phyloP scores from a whole-genome alignment of 768 basidiomycete genomes.

The Suillus variegatus region DNA sequence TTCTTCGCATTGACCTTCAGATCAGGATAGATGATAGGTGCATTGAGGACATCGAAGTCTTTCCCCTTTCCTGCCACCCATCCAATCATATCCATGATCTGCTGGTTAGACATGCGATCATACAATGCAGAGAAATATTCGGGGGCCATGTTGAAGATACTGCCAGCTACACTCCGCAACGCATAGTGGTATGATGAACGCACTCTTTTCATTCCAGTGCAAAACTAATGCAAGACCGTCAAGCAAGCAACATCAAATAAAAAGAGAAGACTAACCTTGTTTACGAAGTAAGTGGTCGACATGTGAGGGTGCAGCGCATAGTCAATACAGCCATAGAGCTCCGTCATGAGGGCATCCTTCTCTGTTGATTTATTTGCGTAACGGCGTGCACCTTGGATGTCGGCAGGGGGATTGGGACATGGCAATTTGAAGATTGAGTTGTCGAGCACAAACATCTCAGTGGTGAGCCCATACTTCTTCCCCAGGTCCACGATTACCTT shows the following conservation, averaged over 20 bases:
- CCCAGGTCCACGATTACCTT: not conserved
- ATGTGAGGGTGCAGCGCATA: not conserved
- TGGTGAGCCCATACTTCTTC: not conserved
- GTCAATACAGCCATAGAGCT: not conserved
- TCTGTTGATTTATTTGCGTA: not conserved
- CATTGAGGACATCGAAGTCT: not conserved
- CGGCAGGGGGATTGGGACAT: not conserved
- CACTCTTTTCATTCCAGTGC: not conserved
- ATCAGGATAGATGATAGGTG: constrained; percentile 7
- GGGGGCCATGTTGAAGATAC: not conserved
- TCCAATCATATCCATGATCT: not conserved
- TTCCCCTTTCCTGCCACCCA: constrained; percentile 1
- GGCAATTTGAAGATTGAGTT: not conserved
- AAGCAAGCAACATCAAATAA: not conserved
- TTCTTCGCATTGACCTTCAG: not conserved
- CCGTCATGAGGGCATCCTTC: not conserved
- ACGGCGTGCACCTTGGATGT: not conserved
- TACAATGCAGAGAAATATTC: not conserved
- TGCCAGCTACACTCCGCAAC: not conserved
- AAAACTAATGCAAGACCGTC: not conserved
- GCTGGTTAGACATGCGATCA: not conserved
- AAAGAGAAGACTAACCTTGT: not conserved
- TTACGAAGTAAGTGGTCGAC: not conserved
- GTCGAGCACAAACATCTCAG: not conserved
- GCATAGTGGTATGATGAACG: not conserved